phyloP scores from a whole-genome alignment of 225 moss, liverwort and hornwort genomes.

The Neckera pumila region DNA sequence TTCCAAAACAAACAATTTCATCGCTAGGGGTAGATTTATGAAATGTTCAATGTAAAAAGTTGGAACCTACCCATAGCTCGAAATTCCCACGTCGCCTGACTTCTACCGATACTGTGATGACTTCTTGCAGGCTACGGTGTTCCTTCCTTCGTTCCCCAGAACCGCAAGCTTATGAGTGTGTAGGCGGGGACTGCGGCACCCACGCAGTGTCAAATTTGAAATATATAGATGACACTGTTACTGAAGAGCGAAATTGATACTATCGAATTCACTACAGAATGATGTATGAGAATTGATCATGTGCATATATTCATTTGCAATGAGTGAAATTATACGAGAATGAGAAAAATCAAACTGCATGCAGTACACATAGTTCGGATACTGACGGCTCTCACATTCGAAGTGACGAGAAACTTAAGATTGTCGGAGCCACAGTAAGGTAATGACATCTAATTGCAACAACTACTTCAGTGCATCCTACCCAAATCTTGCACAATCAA shows the following conservation, averaged over 20 bases:
- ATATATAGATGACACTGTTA: not conserved
- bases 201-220: not conserved
- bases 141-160: slow-evolving; percentile 13
- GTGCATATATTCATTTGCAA: not conserved
- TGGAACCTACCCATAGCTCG: not conserved
- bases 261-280: not conserved
- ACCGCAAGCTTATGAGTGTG: slow-evolving; percentile 10
- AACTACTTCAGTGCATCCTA: not conserved
- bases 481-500: not conserved
- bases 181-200: not conserved
- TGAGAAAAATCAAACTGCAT: not conserved
- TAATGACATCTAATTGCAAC: not conserved
- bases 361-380: not conserved
- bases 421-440: not conserved
- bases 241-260: not conserved
- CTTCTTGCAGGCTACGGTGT: slow-evolving; percentile 9
- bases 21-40: not conserved
- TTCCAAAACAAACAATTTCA: not conserved
- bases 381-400: not conserved
- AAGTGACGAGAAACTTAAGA: not conserved
- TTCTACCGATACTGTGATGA: not conserved
- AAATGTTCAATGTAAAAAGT: not conserved
- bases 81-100: not conserved
- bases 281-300: not conserved
- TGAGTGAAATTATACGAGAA: not conserved